Percentiles rank a stretch among this genome's conserved stretches.
phyloP scores from a whole-genome alignment of 805 yeast species.

The Grigorovia yakushimaensis region DNA sequence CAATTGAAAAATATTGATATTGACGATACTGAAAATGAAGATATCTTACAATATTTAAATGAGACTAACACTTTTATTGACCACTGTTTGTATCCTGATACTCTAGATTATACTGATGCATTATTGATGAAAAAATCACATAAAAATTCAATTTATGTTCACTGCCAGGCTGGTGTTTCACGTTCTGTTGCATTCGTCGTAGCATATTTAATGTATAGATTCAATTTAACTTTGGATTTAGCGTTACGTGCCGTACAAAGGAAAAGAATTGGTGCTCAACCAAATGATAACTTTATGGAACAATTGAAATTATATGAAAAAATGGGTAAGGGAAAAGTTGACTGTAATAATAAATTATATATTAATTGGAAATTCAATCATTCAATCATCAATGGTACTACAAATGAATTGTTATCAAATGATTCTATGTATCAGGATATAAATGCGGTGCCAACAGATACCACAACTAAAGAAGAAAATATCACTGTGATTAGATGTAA shows the following conservation, averaged over 20 bases:
- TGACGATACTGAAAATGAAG: constrained; percentile 60
- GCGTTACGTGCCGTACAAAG: constrained; percentile 71
- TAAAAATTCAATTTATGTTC: constrained; percentile 43
- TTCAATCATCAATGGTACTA: constrained; percentile 35
- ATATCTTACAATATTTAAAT: constrained; percentile 55
- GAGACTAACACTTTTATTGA: constrained; percentile 59
- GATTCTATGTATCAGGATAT: constrained; percentile 27
- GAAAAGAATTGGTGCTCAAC: constrained; percentile 49
- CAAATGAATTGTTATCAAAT: constrained; percentile 22
- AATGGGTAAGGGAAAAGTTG: constrained; percentile 29
- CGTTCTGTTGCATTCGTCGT: constrained; percentile 78
- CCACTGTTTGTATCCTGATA: constrained; percentile 43
- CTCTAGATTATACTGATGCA: constrained; percentile 24
- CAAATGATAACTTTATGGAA: constrained; percentile 63
- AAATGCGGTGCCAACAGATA: constrained; percentile 19
- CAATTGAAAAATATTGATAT: constrained; percentile 52
- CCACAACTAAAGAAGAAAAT: constrained; percentile 18
- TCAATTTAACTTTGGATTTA: constrained; percentile 46
- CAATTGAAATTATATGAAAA: constrained; percentile 60
- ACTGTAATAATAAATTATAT: constrained; percentile 26
- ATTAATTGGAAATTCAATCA: constrained; percentile 36
- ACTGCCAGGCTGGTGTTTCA: constrained; percentile 89
- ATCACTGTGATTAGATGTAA: constrained; percentile 57
- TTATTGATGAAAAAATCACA: constrained; percentile 30
- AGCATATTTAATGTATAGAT: constrained; percentile 80